phyloP scores from a whole-genome alignment of 148 eudicot genomes.

The Rhododendron ferrugineum region DNA sequence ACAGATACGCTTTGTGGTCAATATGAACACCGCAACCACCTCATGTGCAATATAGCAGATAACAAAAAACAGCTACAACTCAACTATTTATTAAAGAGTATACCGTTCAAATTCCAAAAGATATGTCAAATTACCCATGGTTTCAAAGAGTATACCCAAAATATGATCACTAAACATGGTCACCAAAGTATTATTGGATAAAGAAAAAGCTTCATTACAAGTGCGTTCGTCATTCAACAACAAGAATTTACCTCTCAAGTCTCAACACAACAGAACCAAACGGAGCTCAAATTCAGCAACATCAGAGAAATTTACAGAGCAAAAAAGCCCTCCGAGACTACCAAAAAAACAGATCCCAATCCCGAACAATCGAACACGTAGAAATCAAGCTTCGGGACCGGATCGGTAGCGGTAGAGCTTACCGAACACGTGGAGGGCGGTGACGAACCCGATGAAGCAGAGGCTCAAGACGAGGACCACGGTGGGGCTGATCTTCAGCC shows the following conservation, averaged over 20 bases:
- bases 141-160: neutral
- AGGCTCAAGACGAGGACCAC: conserved; percentile 65
- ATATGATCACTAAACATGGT: neutral
- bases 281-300: neutral
- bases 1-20: neutral
- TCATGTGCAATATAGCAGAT: too few species aligned
- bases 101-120: neutral
- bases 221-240: neutral
- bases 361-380: neutral
- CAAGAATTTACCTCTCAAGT: neutral
- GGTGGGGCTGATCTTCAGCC: conserved; percentile 56
- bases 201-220: neutral
- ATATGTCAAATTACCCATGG: neutral
- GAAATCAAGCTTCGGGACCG: conserved; percentile 21
- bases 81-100: neutral
- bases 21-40: neutral
- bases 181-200: neutral
- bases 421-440: conserved; percentile 64
- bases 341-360: neutral
- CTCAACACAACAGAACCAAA: neutral
- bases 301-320: neutral
- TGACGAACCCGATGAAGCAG: conserved; percentile 59
- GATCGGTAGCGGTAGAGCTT: conserved; percentile 51
- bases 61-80: neutral
- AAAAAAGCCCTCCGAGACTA: neutral